phyloP scores from a whole-genome alignment of 352 stramenopile genomes.

The Pythium insidiosum region DNA sequence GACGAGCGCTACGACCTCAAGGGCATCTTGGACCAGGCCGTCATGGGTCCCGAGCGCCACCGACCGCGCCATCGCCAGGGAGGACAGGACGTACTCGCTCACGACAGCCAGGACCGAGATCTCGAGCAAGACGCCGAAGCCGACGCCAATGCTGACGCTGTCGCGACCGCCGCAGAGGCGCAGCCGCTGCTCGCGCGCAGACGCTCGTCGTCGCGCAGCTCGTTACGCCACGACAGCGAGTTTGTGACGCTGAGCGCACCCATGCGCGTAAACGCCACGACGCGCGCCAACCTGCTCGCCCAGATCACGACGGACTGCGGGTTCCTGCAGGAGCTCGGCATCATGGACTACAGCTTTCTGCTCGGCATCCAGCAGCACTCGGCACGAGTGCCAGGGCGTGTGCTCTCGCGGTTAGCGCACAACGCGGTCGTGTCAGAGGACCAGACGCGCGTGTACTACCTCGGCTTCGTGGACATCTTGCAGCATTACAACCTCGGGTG shows the following conservation, averaged over 20 bases:
- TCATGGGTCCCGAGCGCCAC: background rate
- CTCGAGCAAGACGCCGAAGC: too few species aligned
- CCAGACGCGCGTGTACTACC: conserved; percentile 66
- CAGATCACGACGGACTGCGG: conserved; percentile 80
- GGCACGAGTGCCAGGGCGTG: conserved; percentile 27
- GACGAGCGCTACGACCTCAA: conserved; percentile 83
- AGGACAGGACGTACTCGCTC: conserved; percentile 8
- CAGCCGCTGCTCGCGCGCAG: conserved; percentile 43
- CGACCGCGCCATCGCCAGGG: background rate
- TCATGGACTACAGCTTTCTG: conserved; percentile 86
- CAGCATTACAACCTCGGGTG: conserved; percentile 82
- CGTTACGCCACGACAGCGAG: conserved; percentile 69
- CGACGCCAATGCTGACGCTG: too few species aligned
- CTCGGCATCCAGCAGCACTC: conserved; percentile 65
- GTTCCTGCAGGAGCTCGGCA: conserved; percentile 78
- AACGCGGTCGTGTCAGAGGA: conserved; percentile 79
- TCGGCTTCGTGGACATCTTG: conserved; percentile 82
- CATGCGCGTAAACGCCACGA: conserved; percentile 62
- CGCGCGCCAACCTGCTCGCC: conserved; percentile 59
- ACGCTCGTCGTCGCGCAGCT: conserved; percentile 43
- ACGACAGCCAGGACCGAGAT: conserved; percentile 8
- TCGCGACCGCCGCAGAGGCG: conserved; percentile 40
- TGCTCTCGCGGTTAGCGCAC: conserved; percentile 47
- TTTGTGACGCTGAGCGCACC: conserved; percentile 64
- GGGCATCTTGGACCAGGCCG: conserved; percentile 76